Conservation (phyloP, 1,284 basidiomycete species). For the Trichosporon sp. region DNA sequence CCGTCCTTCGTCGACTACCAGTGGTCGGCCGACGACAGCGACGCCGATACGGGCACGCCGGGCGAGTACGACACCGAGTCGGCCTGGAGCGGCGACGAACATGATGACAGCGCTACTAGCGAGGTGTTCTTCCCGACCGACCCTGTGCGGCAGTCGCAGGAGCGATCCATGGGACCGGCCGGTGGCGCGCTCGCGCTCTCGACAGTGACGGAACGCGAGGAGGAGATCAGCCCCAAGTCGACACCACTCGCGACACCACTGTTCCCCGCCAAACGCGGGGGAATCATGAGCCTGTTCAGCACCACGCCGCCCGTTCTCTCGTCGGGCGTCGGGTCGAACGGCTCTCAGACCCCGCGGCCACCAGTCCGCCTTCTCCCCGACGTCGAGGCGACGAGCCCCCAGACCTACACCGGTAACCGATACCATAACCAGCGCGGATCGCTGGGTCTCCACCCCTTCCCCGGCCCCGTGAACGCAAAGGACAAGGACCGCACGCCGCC, state of each 20-base stretch:
- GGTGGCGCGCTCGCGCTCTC: constrained; percentile 22
- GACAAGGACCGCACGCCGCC: background rate
- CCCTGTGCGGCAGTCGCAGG: constrained; percentile 11
- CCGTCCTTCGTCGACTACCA: constrained; percentile 53
- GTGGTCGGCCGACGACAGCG: constrained; percentile 26
- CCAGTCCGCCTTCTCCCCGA: constrained; percentile 22
- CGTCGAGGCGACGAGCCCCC: constrained; percentile 12
- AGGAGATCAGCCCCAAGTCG: background rate
- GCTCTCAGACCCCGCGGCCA: constrained; percentile 28
- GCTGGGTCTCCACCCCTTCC: constrained; percentile 17
- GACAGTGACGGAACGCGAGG: constrained; percentile 25
- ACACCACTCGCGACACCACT: constrained; percentile 19
- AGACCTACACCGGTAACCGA: background rate
- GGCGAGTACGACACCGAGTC: constrained; percentile 28
- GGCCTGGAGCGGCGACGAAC: constrained; percentile 34
- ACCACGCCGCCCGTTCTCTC: constrained; percentile 26
- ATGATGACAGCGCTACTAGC: constrained; percentile 34
- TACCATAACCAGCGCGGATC: constrained; percentile 12
- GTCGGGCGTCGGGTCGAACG: constrained; percentile 23
- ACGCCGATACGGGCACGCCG: constrained; percentile 16
- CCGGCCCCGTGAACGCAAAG: background rate
- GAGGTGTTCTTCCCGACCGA: constrained; percentile 33
- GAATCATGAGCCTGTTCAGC: constrained; percentile 30
- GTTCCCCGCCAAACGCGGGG: constrained; percentile 27
- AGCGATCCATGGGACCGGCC: constrained; percentile 6